A percentile compares a stretch with the other conserved stretches of the same genome.
Evolutionary conservation across 352 stramenopile genomes (phyloP).

Genomic region (Phytophthora megakarya): DNA sequence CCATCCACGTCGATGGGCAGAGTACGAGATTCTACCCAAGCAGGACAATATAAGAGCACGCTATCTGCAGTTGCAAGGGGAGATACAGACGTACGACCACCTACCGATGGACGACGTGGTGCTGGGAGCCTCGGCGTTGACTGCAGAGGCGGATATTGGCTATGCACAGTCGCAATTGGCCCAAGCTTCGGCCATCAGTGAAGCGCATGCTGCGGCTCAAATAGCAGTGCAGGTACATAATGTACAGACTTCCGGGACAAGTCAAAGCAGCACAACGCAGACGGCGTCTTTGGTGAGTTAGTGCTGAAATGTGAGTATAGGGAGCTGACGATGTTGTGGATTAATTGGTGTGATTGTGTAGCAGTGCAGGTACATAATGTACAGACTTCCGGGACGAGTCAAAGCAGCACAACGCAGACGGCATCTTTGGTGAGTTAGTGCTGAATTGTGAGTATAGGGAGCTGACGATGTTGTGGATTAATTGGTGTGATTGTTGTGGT

Average conservation of each 20-base stretch:
- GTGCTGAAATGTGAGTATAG: conserved; percentile 1
- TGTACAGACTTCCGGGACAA: conserved; percentile 12
- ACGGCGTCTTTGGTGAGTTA: conserved; percentile 51
- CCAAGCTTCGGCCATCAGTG: conserved; percentile 35
- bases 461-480: conserved; percentile 1
- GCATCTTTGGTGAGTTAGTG: conserved; percentile 47
- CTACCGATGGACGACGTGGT: conserved; percentile 76
- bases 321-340: not conserved
- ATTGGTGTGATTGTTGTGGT: not conserved
- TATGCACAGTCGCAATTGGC: conserved; percentile 62
- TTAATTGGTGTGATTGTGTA: not conserved
- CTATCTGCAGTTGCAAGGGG: conserved; percentile 70
- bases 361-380: conserved; percentile 16
- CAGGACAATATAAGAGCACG: conserved; percentile 58
- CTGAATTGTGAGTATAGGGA: conserved; percentile 5
- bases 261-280: conserved; percentile 24
- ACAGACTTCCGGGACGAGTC: conserved; percentile 16
- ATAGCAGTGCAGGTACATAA: conserved; percentile 16
- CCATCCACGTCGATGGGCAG: conserved; percentile 73
- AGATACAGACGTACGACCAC: conserved; percentile 62
- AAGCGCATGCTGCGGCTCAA: conserved; percentile 38
- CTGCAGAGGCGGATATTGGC: conserved; percentile 58
- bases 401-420: conserved; percentile 28
- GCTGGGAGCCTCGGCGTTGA: conserved; percentile 54
- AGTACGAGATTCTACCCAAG: conserved; percentile 84